Percentiles rank a stretch among this genome's conserved stretches.
These are phyloP conservation scores for Pseudognaphalium luteoalbum DNA, from an alignment of 129 eudicot genomes.

Conservation along the genomic window DNA sequence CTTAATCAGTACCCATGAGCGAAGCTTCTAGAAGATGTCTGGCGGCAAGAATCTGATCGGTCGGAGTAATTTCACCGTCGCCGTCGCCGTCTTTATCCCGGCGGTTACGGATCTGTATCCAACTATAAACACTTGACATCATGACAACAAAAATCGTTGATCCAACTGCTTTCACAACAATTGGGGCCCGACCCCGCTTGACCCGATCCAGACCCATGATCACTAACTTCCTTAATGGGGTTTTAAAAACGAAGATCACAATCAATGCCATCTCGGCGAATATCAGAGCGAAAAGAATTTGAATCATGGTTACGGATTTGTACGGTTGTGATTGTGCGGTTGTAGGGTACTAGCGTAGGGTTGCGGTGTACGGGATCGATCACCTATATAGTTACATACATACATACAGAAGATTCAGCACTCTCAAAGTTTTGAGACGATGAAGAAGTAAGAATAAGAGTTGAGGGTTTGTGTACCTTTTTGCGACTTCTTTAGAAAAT, in stretches of 20 bases:
- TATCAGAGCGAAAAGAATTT: conserved; percentile 48
- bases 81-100: conserved; percentile 46
- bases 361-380: conserved; percentile 5
- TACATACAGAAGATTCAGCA: neutral
- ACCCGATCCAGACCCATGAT: conserved; percentile 65
- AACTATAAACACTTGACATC: conserved; percentile 49
- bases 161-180: conserved; percentile 65
- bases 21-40: conserved; percentile 72
- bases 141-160: conserved; percentile 51
- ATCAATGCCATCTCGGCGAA: conserved; percentile 58
- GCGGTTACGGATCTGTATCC: conserved; percentile 49
- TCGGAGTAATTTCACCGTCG: conserved; percentile 61
- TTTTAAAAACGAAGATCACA: conserved; percentile 62
- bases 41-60: conserved; percentile 74
- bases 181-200: conserved; percentile 74
- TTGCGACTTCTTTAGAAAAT: neutral
- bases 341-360: conserved; percentile 14
- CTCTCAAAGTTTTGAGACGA: conserved; percentile 18
- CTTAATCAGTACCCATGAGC: conserved; percentile 53
- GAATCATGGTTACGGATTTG: conserved; percentile 42
- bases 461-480: conserved; percentile 19
- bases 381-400: neutral
- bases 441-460: neutral
- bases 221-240: conserved; percentile 70
- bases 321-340: too few relatives aligned